Evolutionary conservation across 441 rosid species (phyloP).

Genomic region (Erodium moschatum): DNA sequence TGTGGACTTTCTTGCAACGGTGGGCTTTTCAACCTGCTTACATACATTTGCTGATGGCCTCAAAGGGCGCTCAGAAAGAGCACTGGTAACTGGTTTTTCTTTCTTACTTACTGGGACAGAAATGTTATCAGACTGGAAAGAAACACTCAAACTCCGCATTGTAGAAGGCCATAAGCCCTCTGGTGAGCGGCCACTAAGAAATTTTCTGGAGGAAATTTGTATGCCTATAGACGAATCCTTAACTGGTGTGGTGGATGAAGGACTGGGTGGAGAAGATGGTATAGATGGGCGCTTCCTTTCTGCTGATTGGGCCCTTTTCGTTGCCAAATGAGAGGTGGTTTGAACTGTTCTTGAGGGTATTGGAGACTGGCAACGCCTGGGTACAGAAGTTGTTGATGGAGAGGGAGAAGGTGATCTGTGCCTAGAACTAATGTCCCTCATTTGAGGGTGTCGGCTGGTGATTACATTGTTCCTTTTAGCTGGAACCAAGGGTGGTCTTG

Average conservation of each 20-base stretch:
- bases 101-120: slow-evolving; percentile 73
- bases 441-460: slow-evolving; percentile 44
- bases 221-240: slow-evolving; percentile 45
- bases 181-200: slow-evolving; percentile 48
- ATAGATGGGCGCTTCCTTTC: slow-evolving; percentile 81
- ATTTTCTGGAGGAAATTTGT: slow-evolving; percentile 49
- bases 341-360: slow-evolving; percentile 41
- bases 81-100: slow-evolving; percentile 57
- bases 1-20: slow-evolving; percentile 48
- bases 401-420: slow-evolving; percentile 64
- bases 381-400: slow-evolving; percentile 32
- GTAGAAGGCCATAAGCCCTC: slow-evolving; percentile 99
- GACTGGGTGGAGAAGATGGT: slow-evolving; percentile 26
- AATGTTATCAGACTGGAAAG: slow-evolving; percentile 81
- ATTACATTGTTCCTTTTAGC: slow-evolving; percentile 59
- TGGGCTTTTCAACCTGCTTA: slow-evolving; percentile 47
- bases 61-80: slow-evolving; percentile 56
- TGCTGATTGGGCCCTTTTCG: slow-evolving; percentile 70
- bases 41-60: slow-evolving; percentile 76
- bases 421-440: slow-evolving; percentile 65
- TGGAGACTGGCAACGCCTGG: slow-evolving; percentile 67
- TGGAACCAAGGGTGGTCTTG: slow-evolving; percentile 51
- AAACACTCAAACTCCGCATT: slow-evolving; percentile 89
- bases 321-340: slow-evolving; percentile 37
- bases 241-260: slow-evolving; percentile 44